phyloP scores from a whole-genome alignment of 441 rosid species.

The Corymbia calophylla region DNA sequence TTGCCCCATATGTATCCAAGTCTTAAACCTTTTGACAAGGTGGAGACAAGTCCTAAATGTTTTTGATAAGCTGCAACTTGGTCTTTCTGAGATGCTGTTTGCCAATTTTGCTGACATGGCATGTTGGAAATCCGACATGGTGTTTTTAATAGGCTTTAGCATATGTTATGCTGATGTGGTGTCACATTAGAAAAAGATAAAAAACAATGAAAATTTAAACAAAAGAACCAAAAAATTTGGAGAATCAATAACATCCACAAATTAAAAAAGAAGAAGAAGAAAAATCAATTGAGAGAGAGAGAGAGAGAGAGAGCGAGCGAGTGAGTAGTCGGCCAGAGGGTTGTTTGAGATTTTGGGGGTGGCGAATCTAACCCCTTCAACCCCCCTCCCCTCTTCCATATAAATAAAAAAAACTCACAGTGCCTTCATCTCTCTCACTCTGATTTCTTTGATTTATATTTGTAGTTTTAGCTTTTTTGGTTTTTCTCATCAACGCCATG shows the following conservation, averaged over 20 bases:
- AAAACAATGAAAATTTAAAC: neutral
- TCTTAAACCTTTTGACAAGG: neutral
- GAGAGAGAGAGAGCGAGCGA: neutral
- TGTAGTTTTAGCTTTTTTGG: neutral
- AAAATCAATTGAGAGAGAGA: neutral
- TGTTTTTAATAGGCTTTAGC: neutral
- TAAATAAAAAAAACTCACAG: neutral
- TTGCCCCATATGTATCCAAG: neutral
- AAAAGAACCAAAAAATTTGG: neutral
- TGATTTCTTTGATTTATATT: neutral
- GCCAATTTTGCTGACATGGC: neutral
- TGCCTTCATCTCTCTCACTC: neutral
- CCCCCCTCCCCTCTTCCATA: too few relatives aligned
- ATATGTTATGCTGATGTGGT: neutral
- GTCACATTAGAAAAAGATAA: neutral
- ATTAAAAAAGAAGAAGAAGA: neutral
- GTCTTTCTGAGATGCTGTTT: neutral
- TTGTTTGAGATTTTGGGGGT: neutral
- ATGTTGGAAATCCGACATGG: neutral
- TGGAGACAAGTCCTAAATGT: neutral
- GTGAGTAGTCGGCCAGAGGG: neutral
- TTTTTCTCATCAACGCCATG: neutral
- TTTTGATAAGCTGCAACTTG: neutral
- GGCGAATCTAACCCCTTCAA: neutral
- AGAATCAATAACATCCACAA: neutral